A percentile compares a stretch with the other conserved stretches of the same genome.
These are phyloP conservation scores for Iberis pinnata DNA, from an alignment of 345 rosid genomes.

Conservation along the genomic window DNA sequence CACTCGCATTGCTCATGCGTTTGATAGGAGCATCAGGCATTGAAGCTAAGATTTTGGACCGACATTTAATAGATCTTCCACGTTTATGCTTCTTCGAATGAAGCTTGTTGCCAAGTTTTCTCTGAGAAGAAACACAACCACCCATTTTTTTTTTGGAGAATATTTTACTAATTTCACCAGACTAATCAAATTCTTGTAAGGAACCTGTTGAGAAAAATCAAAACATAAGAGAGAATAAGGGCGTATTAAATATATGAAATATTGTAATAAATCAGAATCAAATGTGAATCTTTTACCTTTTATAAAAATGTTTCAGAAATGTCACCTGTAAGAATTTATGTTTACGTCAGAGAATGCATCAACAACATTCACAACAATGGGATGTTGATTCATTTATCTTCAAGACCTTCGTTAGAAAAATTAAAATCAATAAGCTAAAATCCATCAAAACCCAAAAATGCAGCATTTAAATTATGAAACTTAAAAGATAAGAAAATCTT, in stretches of 20 bases:
- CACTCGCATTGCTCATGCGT: conserved; percentile 40
- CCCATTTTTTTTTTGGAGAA: conserved; percentile 40
- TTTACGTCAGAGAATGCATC: conserved; percentile 13
- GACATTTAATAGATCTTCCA: conserved; percentile 31
- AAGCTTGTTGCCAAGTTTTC: conserved; percentile 15
- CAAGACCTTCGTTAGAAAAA: conserved; percentile 18
- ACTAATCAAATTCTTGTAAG: neutral
- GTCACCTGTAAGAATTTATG: conserved; percentile 23
- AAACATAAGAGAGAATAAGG: conserved; percentile 8
- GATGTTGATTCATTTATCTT: conserved; percentile 30
- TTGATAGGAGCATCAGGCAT: conserved; percentile 37
- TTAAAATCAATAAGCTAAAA: neutral
- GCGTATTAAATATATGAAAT: conserved; percentile 1
- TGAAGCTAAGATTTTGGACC: conserved; percentile 41
- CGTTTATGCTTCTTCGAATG: conserved; percentile 26
- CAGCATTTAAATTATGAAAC: conserved; percentile 16
- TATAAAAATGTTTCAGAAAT: neutral
- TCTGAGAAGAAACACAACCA: conserved; percentile 55
- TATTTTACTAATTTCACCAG: conserved; percentile 13
- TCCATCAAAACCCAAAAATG: conserved; percentile 12
- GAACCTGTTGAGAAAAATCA: conserved; percentile 11
- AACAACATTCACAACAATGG: conserved; percentile 21
- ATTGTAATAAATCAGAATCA: conserved; percentile 2
- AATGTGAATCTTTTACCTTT: neutral
- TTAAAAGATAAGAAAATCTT: conserved; percentile 21